Percentiles rank a stretch among this genome's conserved stretches.
phyloP scores from a whole-genome alignment of 495 filamentous ascomycete species.

The Podospora didyma region DNA sequence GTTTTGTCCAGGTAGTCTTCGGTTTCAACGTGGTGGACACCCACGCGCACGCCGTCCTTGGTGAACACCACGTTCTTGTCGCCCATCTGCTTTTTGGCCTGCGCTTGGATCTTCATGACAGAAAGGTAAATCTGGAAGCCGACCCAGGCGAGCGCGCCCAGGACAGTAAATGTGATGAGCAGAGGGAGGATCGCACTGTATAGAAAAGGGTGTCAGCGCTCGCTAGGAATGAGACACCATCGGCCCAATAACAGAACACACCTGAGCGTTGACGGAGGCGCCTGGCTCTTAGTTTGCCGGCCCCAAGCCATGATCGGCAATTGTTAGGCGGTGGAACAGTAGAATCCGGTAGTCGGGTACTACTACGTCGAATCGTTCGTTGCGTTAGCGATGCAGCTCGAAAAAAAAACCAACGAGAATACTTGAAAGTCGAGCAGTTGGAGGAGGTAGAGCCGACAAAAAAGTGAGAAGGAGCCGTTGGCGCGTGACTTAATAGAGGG shows the following conservation, averaged over 20 bases:
- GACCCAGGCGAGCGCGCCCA: slow-evolving; percentile 59
- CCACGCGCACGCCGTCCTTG: slow-evolving; percentile 80
- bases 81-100: slow-evolving; percentile 72
- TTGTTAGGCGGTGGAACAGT: too few relatives aligned
- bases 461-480: too few relatives aligned
- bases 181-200: slow-evolving; percentile 65
- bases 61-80: slow-evolving; percentile 75
- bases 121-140: slow-evolving; percentile 72
- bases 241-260: slow-evolving; percentile 4
- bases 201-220: slow-evolving; percentile 9
- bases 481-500: too few relatives aligned
- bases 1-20: slow-evolving; percentile 81
- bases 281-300: slow-evolving; percentile 1
- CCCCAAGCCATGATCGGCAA: slow-evolving; percentile 15
- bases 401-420: too few relatives aligned
- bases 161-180: slow-evolving; percentile 63
- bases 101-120: slow-evolving; percentile 61
- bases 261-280: slow-evolving; percentile 14
- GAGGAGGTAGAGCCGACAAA: too few relatives aligned
- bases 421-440: too few relatives aligned
- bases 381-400: too few relatives aligned
- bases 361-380: too few relatives aligned
- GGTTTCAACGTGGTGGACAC: slow-evolving; percentile 66
- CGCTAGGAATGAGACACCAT: neutral
- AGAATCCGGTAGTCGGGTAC: too few relatives aligned